Conservation (phyloP, 129 eudicot genomes). For the Flaveria trinervia region DNA sequence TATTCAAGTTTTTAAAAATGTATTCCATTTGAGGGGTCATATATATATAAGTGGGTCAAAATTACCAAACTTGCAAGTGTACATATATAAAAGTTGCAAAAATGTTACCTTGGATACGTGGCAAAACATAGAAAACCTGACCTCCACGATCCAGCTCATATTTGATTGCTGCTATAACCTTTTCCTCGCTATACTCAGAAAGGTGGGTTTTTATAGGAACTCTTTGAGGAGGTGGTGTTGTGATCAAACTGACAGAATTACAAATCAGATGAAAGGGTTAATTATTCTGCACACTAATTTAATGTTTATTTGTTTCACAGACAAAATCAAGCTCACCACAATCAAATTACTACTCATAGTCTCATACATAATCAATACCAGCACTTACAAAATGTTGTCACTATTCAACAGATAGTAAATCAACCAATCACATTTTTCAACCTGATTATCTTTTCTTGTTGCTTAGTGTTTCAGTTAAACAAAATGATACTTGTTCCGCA, state of each 20-base stretch:
- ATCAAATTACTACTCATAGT: constrained; percentile 5
- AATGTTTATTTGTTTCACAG: constrained; percentile 10
- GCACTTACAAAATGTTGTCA: background rate
- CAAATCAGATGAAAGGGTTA: constrained; percentile 8
- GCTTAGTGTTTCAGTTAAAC: background rate
- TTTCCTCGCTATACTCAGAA: constrained; percentile 70
- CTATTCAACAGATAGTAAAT: background rate
- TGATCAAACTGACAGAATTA: constrained; percentile 62
- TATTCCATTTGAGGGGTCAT: background rate
- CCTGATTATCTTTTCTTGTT: background rate
- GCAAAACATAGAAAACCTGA: constrained; percentile 97
- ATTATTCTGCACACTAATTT: background rate
- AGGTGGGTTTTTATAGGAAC: constrained; percentile 93
- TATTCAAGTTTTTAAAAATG: background rate
- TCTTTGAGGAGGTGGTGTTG: constrained; percentile 99
- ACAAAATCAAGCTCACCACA: constrained; percentile 14
- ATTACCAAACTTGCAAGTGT: constrained; percentile 2
- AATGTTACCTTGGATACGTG: constrained; percentile 84
- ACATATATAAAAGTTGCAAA: background rate
- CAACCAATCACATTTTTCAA: background rate
- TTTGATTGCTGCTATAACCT: constrained; percentile 79
- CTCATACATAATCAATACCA: background rate
- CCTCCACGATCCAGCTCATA: constrained; percentile 93
- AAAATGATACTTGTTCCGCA: background rate
- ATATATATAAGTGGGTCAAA: background rate